Conservation (phyloP, 1,284 basidiomycete genomes). For the Sanghuangporus baumii region DNA sequence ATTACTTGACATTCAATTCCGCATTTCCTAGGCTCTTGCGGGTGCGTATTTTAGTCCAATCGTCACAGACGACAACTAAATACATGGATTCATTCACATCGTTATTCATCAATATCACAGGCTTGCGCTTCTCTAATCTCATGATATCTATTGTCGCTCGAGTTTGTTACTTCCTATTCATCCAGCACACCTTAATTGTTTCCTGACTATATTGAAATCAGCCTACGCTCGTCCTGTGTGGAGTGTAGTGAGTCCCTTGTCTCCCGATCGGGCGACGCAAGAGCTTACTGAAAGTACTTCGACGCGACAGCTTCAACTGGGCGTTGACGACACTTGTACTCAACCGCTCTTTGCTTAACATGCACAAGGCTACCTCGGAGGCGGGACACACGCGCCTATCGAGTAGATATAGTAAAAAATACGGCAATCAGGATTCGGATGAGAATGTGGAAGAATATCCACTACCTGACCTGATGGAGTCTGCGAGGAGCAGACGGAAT, state of each 20-base stretch:
- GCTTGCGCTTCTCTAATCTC: conserved; percentile 8
- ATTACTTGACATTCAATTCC: background rate
- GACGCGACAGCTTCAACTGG: conserved; percentile 12
- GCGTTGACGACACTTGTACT: conserved; percentile 16
- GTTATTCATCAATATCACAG: background rate
- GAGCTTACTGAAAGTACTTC: background rate
- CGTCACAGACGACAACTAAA: background rate
- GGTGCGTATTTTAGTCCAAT: background rate
- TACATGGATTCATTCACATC: background rate
- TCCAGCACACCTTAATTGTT: background rate
- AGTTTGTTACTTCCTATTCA: background rate
- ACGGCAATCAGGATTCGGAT: background rate
- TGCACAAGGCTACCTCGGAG: conserved; percentile 6
- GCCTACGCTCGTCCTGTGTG: background rate
- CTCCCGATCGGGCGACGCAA: background rate
- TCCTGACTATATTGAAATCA: background rate
- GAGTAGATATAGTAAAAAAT: background rate
- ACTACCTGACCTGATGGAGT: background rate
- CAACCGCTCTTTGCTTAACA: conserved; percentile 15
- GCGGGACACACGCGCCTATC: background rate
- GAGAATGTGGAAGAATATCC: background rate
- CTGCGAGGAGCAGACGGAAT: background rate
- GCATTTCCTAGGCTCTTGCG: background rate
- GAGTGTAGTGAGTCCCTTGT: background rate
- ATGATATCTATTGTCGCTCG: conserved; percentile 4